These are phyloP conservation scores for Fusarium buxicola DNA, from an alignment of 2,329 filamentous ascomycete species.

Conservation along the genomic window DNA sequence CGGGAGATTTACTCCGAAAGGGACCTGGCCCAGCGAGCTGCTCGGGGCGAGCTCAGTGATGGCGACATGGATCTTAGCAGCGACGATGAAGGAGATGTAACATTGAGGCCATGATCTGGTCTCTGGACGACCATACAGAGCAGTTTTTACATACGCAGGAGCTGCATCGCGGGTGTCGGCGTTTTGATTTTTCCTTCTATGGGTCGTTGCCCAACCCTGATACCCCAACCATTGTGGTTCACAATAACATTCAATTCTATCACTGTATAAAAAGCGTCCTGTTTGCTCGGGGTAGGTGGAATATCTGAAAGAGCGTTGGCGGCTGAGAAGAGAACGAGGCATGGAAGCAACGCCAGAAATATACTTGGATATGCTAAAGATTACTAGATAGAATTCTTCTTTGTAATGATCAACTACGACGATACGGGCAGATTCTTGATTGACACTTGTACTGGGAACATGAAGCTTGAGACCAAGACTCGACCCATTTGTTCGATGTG, in stretches of 20 bases:
- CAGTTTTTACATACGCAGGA: constrained; percentile 15
- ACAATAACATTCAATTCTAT: constrained; percentile 37
- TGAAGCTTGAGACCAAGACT: neutral
- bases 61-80: constrained; percentile 52
- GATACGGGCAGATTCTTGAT: constrained; percentile 18
- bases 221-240: constrained; percentile 39
- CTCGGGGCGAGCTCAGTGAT: constrained; percentile 59
- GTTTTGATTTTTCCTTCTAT: constrained; percentile 21
- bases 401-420: constrained; percentile 31
- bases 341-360: constrained; percentile 19
- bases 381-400: constrained; percentile 34
- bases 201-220: constrained; percentile 33
- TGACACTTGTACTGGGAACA: neutral
- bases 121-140: constrained; percentile 28
- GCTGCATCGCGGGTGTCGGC: constrained; percentile 30
- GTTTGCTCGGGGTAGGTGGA: constrained; percentile 13
- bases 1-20: constrained; percentile 76
- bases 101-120: constrained; percentile 48
- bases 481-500: too few relatives aligned
- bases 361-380: constrained; percentile 30
- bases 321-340: constrained; percentile 17
- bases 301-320: constrained; percentile 19
- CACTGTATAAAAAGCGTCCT: constrained; percentile 34
- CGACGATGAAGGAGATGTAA: constrained; percentile 52
- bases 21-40: constrained; percentile 62